A percentile compares a stretch with the other conserved stretches of the same genome.
Conservation (phyloP, 306 rosid genomes). For the Cajanus cajan region DNA sequence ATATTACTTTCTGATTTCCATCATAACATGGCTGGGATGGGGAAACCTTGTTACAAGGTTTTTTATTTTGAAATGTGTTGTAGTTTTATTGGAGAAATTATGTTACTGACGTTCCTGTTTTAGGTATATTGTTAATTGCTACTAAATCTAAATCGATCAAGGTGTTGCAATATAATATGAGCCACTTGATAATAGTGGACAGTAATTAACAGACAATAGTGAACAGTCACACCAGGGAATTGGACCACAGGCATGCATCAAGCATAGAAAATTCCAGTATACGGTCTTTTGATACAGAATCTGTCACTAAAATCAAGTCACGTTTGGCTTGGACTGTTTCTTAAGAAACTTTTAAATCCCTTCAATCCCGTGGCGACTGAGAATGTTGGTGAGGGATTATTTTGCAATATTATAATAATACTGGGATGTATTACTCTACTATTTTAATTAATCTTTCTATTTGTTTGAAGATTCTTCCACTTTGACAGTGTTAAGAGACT, state of each 20-base stretch:
- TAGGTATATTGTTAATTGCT: background rate
- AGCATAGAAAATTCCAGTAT: slow-evolving; percentile 45
- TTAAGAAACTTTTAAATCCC: slow-evolving; percentile 45
- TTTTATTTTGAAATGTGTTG: background rate
- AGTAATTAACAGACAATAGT: slow-evolving; percentile 15
- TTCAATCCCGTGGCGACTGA: slow-evolving; percentile 42
- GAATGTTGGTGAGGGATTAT: slow-evolving; percentile 41
- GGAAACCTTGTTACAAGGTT: background rate
- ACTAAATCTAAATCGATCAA: background rate
- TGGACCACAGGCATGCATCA: slow-evolving; percentile 32
- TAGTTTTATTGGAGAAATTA: background rate
- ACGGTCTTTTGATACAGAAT: slow-evolving; percentile 42
- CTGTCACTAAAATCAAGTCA: slow-evolving; percentile 36
- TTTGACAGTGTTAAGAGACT: slow-evolving; percentile 25
- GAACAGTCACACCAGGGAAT: slow-evolving; percentile 42
- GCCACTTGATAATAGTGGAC: slow-evolving; percentile 19
- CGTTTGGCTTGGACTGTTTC: slow-evolving; percentile 46
- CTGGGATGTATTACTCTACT: slow-evolving; percentile 27
- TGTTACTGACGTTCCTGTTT: background rate
- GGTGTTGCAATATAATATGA: slow-evolving; percentile 18
- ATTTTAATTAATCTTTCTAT: slow-evolving; percentile 19
- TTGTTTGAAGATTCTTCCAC: slow-evolving; percentile 31
- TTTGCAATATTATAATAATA: slow-evolving; percentile 11
- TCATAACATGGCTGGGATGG: slow-evolving; percentile 20
- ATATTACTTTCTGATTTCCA: slow-evolving; percentile 14